phyloP scores from a whole-genome alignment of 768 basidiomycete species.

The Pisolithus tinctorius region DNA sequence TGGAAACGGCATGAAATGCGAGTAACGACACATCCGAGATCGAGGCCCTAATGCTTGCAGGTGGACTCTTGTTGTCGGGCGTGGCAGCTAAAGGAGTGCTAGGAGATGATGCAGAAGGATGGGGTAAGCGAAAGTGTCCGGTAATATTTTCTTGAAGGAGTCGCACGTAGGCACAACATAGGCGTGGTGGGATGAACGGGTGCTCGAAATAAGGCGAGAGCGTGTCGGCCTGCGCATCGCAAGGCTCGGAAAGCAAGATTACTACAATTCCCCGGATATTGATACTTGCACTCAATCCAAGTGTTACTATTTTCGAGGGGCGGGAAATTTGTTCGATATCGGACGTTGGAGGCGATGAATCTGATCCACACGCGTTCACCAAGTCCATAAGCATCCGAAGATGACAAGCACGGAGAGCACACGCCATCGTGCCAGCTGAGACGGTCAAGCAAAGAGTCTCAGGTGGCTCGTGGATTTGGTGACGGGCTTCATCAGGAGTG shows the following conservation, averaged over 20 bases:
- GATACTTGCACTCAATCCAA: constrained; percentile 29
- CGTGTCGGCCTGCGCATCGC: constrained; percentile 4
- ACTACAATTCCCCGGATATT: constrained; percentile 41
- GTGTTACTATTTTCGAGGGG: constrained; percentile 13
- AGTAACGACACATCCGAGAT: constrained; percentile 53
- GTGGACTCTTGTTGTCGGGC: background rate
- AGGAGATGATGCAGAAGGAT: constrained; percentile 3
- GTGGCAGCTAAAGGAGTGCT: constrained; percentile 2
- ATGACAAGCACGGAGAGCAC: constrained; percentile 51
- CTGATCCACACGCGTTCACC: constrained; percentile 26
- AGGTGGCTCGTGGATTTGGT: constrained; percentile 3
- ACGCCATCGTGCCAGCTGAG: constrained; percentile 45
- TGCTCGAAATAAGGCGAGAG: constrained; percentile 44
- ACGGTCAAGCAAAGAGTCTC: constrained; percentile 37
- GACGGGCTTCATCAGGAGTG: constrained; percentile 1
- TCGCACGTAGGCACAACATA: constrained; percentile 47
- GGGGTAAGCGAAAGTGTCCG: constrained; percentile 11
- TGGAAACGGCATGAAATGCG: constrained; percentile 32
- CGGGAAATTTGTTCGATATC: constrained; percentile 4
- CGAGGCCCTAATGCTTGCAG: constrained; percentile 12
- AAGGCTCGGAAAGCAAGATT: constrained; percentile 36
- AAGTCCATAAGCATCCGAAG: constrained; percentile 43
- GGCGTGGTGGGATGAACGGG: constrained; percentile 52
- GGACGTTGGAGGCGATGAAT: constrained; percentile 12
- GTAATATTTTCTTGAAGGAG: constrained; percentile 37